phyloP scores from a whole-genome alignment of 371 early-diverging fungal genomes.

The Mucor mucedo region DNA sequence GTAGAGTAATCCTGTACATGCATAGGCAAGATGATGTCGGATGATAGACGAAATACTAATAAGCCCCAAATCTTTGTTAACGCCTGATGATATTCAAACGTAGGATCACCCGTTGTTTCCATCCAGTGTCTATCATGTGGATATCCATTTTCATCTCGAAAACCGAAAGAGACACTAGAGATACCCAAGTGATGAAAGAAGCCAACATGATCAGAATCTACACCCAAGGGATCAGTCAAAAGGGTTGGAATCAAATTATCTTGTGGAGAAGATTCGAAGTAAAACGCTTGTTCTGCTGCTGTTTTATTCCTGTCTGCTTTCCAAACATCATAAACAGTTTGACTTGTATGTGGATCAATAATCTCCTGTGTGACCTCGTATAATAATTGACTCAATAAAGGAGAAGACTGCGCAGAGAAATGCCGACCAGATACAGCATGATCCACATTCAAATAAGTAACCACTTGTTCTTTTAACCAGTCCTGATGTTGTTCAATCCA shows the following conservation, averaged over 20 bases:
- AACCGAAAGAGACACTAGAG: conserved; percentile 56
- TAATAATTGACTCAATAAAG: conserved; percentile 54
- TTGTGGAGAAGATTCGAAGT: conserved; percentile 1
- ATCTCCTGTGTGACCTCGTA: conserved; percentile 54
- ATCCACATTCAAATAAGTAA: conserved; percentile 70
- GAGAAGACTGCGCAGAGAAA: conserved; percentile 59
- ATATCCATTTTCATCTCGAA: conserved; percentile 55
- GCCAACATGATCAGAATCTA: conserved; percentile 59
- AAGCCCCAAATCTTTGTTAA: conserved; percentile 48
- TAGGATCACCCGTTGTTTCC: conserved; percentile 62
- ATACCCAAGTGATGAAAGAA: conserved; percentile 68
- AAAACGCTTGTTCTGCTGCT: not conserved
- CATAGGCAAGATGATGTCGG: conserved; percentile 37
- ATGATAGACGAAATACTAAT: conserved; percentile 34
- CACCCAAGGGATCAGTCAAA: conserved; percentile 31
- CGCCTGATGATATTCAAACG: conserved; percentile 61
- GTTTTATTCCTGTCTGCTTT: not conserved
- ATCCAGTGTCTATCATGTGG: conserved; percentile 59
- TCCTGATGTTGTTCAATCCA: conserved; percentile 69
- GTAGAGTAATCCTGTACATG: conserved; percentile 43
- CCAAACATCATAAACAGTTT: conserved; percentile 60
- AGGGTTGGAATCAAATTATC: conserved; percentile 13
- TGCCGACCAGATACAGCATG: conserved; percentile 49
- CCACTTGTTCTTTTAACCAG: conserved; percentile 56
- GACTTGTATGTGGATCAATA: conserved; percentile 50